Evolutionary conservation across 2,329 filamentous ascomycete genomes (phyloP).

Genomic region (Drechslerella coelobrocha): DNA sequence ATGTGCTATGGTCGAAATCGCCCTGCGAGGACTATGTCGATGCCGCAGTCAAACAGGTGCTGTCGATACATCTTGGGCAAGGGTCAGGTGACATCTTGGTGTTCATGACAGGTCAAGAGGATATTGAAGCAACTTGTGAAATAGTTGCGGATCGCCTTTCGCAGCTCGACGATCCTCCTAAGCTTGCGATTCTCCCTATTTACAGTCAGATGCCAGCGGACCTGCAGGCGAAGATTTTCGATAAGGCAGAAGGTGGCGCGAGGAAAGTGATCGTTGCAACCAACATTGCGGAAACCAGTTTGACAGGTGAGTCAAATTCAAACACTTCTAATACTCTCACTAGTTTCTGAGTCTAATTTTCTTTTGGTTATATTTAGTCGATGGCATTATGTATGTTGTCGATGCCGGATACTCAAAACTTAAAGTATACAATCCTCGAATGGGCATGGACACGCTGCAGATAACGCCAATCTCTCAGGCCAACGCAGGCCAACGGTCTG

Average conservation of each 20-base stretch:
- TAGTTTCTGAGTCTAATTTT: background rate
- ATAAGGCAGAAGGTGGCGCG: conserved; percentile 84
- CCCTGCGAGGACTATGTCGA: conserved; percentile 98
- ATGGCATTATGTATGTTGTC: conserved; percentile 99
- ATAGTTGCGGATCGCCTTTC: conserved; percentile 85
- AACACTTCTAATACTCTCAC: background rate
- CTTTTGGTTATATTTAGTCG: conserved; percentile 64
- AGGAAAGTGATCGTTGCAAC: conserved; percentile 98
- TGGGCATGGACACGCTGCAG: conserved; percentile 99
- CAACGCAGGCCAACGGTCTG: conserved; percentile 90
- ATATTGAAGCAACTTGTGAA: conserved; percentile 96
- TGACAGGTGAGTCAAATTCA: conserved; percentile 65
- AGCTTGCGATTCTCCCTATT: conserved; percentile 92
- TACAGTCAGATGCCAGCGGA: conserved; percentile 99
- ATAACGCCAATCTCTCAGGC: conserved; percentile 98
- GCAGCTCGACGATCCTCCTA: conserved; percentile 89
- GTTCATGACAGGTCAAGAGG: conserved; percentile 99
- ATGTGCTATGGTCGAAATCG: conserved; percentile 92
- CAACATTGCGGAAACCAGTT: conserved; percentile 96
- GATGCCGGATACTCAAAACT: conserved; percentile 95
- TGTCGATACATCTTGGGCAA: conserved; percentile 96
- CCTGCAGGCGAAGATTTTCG: conserved; percentile 96
- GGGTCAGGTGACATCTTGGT: conserved; percentile 91
- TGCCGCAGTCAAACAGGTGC: conserved; percentile 90
- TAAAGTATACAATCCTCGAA: conserved; percentile 97